A percentile compares a stretch with the other conserved stretches of the same genome.
Evolutionary conservation across 192 early-diverging fungal genomes (phyloP).

Genomic region (Irineochytrium annulatum): DNA sequence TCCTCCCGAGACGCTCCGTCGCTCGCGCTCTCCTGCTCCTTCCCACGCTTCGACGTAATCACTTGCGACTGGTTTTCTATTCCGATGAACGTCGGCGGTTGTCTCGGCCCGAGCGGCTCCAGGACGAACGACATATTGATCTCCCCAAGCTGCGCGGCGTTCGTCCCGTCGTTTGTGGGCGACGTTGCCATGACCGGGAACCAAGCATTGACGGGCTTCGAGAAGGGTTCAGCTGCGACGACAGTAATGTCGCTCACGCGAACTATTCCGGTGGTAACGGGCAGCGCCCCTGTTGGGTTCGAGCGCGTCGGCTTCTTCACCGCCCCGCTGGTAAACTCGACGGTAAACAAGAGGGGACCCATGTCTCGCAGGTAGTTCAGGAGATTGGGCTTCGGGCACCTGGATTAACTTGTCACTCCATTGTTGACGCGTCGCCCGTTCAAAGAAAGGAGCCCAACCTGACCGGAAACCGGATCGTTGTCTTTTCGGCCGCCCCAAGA

Average conservation of each 20-base stretch:
- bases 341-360: conserved; percentile 20
- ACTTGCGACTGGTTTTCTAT: too few species aligned
- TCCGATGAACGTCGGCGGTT: too few species aligned
- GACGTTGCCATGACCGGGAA: conserved; percentile 20
- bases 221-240: conserved; percentile 7
- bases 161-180: neutral
- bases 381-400: conserved; percentile 27
- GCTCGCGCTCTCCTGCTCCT: too few species aligned
- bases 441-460: too few species aligned
- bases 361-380: conserved; percentile 34
- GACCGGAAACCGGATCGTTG: conserved; percentile 25
- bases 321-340: conserved; percentile 8
- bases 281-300: too few species aligned
- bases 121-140: conserved; percentile 15
- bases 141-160: conserved; percentile 13
- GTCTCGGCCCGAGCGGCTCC: too few species aligned
- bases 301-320: too few species aligned
- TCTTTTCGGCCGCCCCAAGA: neutral
- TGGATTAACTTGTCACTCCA: too few species aligned
- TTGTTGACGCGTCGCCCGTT: too few species aligned
- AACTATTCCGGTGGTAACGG: too few species aligned
- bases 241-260: conserved; percentile 7
- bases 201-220: conserved; percentile 25
- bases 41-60: too few species aligned
- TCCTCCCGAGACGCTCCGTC: too few species aligned